phyloP scores from a whole-genome alignment of 73 alveolate species.

The Paramecium sexaurelia region DNA sequence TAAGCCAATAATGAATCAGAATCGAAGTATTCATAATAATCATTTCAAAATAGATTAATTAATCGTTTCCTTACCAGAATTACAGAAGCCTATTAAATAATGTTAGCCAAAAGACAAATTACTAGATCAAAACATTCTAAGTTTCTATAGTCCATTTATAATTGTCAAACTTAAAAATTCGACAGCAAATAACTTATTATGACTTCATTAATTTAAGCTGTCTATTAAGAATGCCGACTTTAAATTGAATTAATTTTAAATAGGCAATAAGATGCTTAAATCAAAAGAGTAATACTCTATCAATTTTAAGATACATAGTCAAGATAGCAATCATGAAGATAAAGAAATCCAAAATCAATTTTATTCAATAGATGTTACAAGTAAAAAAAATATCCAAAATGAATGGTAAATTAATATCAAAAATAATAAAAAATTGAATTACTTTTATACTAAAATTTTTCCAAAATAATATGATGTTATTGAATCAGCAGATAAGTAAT shows the following conservation, averaged over 20 bases:
- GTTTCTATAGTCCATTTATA: neutral
- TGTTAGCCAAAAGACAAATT: neutral
- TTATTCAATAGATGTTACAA: neutral
- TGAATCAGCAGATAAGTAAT: neutral
- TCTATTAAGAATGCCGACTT: conserved; percentile 21
- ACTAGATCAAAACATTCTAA: neutral
- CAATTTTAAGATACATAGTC: conserved; percentile 11
- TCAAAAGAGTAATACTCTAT: neutral
- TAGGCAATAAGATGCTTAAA: neutral
- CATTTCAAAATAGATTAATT: conserved; percentile 14
- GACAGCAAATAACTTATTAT: neutral
- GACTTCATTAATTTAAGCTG: neutral
- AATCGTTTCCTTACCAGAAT: conserved; percentile 2
- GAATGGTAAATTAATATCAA: conserved; percentile 8
- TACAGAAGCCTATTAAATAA: neutral
- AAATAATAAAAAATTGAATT: neutral
- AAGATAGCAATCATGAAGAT: neutral
- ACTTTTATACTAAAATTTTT: neutral
- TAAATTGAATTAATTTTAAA: neutral
- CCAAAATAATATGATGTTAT: neutral
- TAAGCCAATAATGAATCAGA: neutral
- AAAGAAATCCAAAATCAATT: neutral
- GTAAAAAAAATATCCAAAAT: no score
- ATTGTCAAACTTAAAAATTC: neutral
- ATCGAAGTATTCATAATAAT: neutral